Evolutionary conservation across 1,284 basidiomycete species (phyloP).

Genomic region (Phellopilus nigrolimitatus): DNA sequence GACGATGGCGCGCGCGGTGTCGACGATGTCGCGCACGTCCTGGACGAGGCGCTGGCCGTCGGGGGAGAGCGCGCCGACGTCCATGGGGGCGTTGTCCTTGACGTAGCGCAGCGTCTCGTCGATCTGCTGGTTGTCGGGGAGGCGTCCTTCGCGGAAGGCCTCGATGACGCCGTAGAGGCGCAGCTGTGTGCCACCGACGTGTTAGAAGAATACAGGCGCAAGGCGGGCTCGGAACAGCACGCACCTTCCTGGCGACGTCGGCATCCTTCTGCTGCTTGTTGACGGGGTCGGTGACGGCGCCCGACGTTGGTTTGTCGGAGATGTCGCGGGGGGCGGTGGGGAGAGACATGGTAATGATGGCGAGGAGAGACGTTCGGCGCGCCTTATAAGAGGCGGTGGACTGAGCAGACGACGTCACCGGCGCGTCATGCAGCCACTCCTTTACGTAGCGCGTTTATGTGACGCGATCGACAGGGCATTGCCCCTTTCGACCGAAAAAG

Average conservation of each 20-base stretch:
- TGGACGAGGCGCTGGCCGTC: constrained; percentile 75
- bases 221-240: neutral
- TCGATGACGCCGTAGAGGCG: constrained; percentile 73
- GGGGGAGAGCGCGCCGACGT: constrained; percentile 60
- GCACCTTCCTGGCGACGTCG: constrained; percentile 26
- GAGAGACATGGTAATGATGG: constrained; percentile 21
- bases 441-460: too few relatives aligned
- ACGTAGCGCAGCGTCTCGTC: constrained; percentile 70
- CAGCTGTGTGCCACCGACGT: neutral
- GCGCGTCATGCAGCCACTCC: too few relatives aligned
- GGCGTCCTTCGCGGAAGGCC: constrained; percentile 72
- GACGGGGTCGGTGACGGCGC: constrained; percentile 24
- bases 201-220: neutral
- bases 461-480: too few relatives aligned
- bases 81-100: constrained; percentile 62
- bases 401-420: too few relatives aligned
- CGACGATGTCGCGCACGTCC: constrained; percentile 71
- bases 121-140: constrained; percentile 80
- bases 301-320: constrained; percentile 21
- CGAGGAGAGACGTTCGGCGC: neutral
- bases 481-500: too few relatives aligned
- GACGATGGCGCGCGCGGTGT: constrained; percentile 66
- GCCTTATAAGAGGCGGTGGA: too few relatives aligned
- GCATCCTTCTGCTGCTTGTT: constrained; percentile 22
- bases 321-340: constrained; percentile 22